Evolutionary conservation across 2,329 filamentous ascomycete genomes (phyloP).

Genomic region (Beauveria pseudobassiana): DNA sequence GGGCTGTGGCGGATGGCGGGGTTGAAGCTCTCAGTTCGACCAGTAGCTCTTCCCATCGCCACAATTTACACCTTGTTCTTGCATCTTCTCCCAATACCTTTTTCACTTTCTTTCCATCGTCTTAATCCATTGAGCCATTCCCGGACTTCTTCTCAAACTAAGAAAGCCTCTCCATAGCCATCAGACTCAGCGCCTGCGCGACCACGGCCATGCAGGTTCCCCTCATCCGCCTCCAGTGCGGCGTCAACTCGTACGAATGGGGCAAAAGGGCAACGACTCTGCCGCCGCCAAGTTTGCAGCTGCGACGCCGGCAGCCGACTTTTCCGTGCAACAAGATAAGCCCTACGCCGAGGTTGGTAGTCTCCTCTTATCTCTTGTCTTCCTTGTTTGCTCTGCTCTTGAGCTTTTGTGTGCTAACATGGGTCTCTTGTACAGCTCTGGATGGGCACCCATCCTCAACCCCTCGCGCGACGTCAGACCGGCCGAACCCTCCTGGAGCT

Average conservation of each 20-base stretch:
- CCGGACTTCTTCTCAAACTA: background rate
- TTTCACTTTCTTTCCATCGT: background rate
- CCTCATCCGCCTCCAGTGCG: conserved; percentile 77
- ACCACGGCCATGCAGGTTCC: conserved; percentile 58
- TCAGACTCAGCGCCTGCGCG: background rate
- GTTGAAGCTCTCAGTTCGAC: background rate
- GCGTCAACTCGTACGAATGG: conserved; percentile 99
- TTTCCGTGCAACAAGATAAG: conserved; percentile 75
- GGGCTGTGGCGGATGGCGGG: background rate
- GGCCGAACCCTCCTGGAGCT: conserved; percentile 81
- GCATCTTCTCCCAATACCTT: background rate
- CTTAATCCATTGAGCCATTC: background rate
- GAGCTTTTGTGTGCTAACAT: background rate
- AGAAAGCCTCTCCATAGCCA: background rate
- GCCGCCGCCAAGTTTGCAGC: conserved; percentile 85
- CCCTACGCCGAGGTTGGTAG: conserved; percentile 80
- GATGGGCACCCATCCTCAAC: conserved; percentile 98
- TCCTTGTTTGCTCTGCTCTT: background rate
- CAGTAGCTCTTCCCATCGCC: background rate
- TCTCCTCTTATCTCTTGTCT: too few species aligned
- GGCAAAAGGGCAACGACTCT: conserved; percentile 85
- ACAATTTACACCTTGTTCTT: background rate
- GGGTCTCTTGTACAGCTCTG: conserved; percentile 59
- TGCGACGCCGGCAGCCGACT: conserved; percentile 67
- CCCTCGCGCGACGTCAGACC: conserved; percentile 85